Conservation (phyloP, 305 asterid species). For the Ilex paraguariensis region DNA sequence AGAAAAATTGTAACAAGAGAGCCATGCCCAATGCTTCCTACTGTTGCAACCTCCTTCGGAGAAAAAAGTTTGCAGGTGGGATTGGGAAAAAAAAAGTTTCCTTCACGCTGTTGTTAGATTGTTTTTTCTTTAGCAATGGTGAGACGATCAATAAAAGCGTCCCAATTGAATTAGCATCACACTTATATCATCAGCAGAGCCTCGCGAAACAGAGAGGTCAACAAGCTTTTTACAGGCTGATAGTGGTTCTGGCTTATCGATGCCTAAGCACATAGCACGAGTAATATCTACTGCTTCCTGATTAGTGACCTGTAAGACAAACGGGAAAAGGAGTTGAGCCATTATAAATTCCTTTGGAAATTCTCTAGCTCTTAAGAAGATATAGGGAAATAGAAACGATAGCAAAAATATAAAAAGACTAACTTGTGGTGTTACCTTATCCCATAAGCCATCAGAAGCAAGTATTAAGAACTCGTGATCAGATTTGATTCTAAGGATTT, state of each 20-base stretch:
- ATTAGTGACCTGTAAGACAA: conserved; percentile 52
- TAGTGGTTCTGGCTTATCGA: conserved; percentile 30
- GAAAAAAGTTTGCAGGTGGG: too few species aligned
- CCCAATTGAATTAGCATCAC: conserved; percentile 47
- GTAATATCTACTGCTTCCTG: conserved; percentile 74
- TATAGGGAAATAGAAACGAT: too few species aligned
- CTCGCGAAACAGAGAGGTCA: conserved; percentile 64
- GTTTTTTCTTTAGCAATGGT: too few species aligned
- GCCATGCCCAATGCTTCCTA: too few species aligned
- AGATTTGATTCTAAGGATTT: conserved; percentile 34
- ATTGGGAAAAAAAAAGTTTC: too few species aligned
- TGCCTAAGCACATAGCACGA: conserved; percentile 34
- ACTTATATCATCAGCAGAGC: conserved; percentile 66
- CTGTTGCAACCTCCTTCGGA: too few species aligned
- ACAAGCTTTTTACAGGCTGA: conserved; percentile 62
- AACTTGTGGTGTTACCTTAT: conserved; percentile 36
- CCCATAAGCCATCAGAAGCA: conserved; percentile 96
- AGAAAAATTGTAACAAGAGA: too few species aligned
- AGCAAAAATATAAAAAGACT: neutral
- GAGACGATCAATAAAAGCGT: conserved; percentile 12
- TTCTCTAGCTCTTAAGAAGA: too few species aligned
- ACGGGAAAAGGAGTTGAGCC: neutral
- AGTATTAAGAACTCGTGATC: conserved; percentile 70
- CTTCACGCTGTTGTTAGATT: too few species aligned
- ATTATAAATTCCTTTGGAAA: too few species aligned